Conservation (phyloP, 768 basidiomycete species). For the Rhodotorula sphaerocarpa region DNA sequence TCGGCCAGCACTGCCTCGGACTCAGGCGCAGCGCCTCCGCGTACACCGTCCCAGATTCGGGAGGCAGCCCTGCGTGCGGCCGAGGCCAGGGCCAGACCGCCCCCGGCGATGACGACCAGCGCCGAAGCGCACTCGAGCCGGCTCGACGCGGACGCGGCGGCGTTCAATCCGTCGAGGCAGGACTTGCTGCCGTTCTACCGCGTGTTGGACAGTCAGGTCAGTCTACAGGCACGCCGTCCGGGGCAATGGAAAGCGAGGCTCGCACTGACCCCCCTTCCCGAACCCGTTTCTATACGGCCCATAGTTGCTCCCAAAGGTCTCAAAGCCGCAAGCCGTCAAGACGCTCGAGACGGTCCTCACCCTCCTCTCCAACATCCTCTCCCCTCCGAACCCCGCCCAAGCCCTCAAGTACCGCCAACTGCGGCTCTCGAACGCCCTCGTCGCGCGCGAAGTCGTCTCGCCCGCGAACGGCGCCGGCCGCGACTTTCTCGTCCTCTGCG, state of each 20-base stretch:
- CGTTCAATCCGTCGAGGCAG: background rate
- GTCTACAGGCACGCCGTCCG: background rate
- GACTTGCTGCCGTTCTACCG: background rate
- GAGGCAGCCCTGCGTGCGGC: background rate
- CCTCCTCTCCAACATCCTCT: constrained; percentile 23
- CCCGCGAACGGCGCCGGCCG: constrained; percentile 2
- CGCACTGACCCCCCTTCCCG: background rate
- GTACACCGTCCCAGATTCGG: background rate
- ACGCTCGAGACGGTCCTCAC: constrained; percentile 22
- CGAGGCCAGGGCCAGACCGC: background rate
- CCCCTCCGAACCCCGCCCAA: constrained; percentile 23
- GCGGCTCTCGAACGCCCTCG: constrained; percentile 22
- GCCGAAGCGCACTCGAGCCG: background rate
- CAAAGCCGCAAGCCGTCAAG: constrained; percentile 25
- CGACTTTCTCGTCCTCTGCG: constrained; percentile 19
- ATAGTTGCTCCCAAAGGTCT: constrained; percentile 26
- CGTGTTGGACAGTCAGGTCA: background rate
- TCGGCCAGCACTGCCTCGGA: too few relatives aligned
- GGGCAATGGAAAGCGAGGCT: background rate
- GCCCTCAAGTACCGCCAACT: constrained; percentile 31
- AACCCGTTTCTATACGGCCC: too few relatives aligned
- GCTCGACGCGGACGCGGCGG: background rate
- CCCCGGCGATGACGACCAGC: background rate
- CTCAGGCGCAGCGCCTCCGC: too few relatives aligned
- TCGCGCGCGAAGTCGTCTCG: constrained; percentile 10